Evolutionary conservation across 148 eudicot species (phyloP).

Genomic region (Bassia scoparia): DNA sequence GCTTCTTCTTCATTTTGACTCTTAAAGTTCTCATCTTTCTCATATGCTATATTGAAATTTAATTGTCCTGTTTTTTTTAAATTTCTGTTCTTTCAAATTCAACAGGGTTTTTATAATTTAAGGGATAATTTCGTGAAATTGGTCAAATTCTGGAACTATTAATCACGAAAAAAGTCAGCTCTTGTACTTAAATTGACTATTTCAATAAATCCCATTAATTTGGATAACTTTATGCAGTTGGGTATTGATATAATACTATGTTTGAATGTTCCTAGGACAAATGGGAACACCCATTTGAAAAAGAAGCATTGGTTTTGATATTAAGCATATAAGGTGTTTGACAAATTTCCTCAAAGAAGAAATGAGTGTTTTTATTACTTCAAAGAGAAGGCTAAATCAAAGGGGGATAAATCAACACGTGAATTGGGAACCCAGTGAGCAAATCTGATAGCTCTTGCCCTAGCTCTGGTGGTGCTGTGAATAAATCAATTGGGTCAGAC

Average conservation of each 20-base stretch:
- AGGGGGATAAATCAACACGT: conserved; percentile 62
- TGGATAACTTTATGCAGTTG: too few species aligned
- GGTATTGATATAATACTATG: too few species aligned
- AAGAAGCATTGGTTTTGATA: background rate
- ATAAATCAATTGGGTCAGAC: conserved; percentile 46
- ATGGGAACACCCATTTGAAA: background rate
- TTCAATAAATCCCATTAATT: background rate
- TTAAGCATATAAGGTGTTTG: conserved; percentile 15
- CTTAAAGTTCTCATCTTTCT: background rate
- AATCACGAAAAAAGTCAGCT: too few species aligned
- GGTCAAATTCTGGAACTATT: too few species aligned
- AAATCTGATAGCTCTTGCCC: conserved; percentile 37
- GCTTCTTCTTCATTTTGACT: background rate
- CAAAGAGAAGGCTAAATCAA: conserved; percentile 40
- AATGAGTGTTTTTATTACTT: conserved; percentile 76
- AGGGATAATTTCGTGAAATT: too few species aligned
- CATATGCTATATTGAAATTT: too few species aligned
- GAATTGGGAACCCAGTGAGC: conserved; percentile 41
- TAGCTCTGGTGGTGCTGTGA: conserved; percentile 30
- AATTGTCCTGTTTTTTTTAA: background rate
- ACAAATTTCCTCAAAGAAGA: conserved; percentile 18
- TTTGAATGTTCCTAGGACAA: background rate
- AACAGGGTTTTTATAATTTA: background rate
- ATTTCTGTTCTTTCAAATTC: too few species aligned
- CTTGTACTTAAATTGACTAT: too few species aligned